phyloP scores from a whole-genome alignment of 345 rosid species.

The Linum lewisii region DNA sequence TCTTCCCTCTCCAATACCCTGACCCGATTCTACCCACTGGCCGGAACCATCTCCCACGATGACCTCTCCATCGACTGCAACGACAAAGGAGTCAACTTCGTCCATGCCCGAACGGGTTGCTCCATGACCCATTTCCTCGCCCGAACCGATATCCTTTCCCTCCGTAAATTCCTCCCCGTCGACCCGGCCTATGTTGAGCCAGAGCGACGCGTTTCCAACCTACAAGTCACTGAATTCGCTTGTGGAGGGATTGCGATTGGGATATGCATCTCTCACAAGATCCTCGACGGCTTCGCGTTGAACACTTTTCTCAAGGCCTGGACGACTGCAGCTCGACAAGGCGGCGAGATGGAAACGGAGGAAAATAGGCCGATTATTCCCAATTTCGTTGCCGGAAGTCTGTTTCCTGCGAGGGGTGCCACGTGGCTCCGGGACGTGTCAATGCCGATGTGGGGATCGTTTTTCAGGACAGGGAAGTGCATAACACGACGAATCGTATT shows the following conservation, averaged over 20 bases:
- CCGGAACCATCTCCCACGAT: conserved; percentile 11
- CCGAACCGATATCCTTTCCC: conserved; percentile 7
- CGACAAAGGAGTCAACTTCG: conserved; percentile 16
- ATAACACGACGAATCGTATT: conserved; percentile 15
- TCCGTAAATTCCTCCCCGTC: conserved; percentile 7
- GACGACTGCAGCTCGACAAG: conserved; percentile 5
- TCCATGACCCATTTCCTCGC: conserved; percentile 12
- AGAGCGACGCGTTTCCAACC: conserved; percentile 14
- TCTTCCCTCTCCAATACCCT: conserved; percentile 11
- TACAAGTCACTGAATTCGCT: conserved; percentile 12
- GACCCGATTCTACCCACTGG: conserved; percentile 14
- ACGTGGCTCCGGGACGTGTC: conserved; percentile 22
- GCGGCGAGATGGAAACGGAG: neutral
- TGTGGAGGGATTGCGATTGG: conserved; percentile 16
- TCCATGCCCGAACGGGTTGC: conserved; percentile 11
- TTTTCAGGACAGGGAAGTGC: conserved; percentile 25
- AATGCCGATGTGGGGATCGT: conserved; percentile 21
- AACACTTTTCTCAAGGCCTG: conserved; percentile 11
- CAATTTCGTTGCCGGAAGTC: conserved; percentile 17
- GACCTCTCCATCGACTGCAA: conserved; percentile 14
- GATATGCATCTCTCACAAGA: conserved; percentile 14
- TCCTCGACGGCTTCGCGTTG: conserved; percentile 14
- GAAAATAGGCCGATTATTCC: neutral
- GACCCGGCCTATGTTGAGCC: neutral
- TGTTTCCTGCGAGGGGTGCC: conserved; percentile 30